These are phyloP conservation scores for Petunia hybrid DNA, from an alignment of 305 asterid species.

Conservation along the genomic window DNA sequence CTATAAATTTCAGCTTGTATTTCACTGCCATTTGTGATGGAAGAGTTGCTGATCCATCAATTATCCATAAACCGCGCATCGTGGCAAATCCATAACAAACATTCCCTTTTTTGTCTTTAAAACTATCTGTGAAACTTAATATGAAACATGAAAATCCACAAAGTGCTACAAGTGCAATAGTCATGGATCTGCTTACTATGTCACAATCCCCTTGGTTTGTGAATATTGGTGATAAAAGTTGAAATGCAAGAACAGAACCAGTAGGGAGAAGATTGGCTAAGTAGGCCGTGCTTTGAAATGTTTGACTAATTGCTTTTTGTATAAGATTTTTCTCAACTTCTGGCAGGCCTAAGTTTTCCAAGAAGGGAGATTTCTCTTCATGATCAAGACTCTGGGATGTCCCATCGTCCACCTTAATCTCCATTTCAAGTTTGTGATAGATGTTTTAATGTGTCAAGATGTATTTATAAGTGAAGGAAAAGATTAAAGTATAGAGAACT, in stretches of 20 bases:
- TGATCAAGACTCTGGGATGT: slow-evolving; percentile 40
- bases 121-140: slow-evolving; percentile 76
- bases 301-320: slow-evolving; percentile 84
- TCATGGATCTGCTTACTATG: slow-evolving; percentile 48
- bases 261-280: slow-evolving; percentile 87
- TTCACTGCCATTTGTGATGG: slow-evolving; percentile 55
- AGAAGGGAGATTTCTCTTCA: slow-evolving; percentile 49
- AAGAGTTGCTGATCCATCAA: slow-evolving; percentile 64
- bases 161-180: slow-evolving; percentile 58
- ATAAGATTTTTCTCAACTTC: slow-evolving; percentile 64
- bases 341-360: slow-evolving; percentile 43
- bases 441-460: not conserved
- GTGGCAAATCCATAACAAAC: slow-evolving; percentile 83
- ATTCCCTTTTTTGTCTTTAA: slow-evolving; percentile 72
- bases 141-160: slow-evolving; percentile 76
- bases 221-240: slow-evolving; percentile 77
- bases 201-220: slow-evolving; percentile 80
- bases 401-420: slow-evolving; percentile 50
- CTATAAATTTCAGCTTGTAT: slow-evolving; percentile 66
- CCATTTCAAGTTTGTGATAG: slow-evolving; percentile 40
- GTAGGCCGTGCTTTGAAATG: slow-evolving; percentile 86
- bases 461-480: not conserved
- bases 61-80: slow-evolving; percentile 66
- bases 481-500: not conserved
- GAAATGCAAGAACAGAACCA: slow-evolving; percentile 80